These are phyloP conservation scores for Lodderomyces oxycetoniae DNA, from an alignment of 1,139 yeast genomes.

Conservation along the genomic window DNA sequence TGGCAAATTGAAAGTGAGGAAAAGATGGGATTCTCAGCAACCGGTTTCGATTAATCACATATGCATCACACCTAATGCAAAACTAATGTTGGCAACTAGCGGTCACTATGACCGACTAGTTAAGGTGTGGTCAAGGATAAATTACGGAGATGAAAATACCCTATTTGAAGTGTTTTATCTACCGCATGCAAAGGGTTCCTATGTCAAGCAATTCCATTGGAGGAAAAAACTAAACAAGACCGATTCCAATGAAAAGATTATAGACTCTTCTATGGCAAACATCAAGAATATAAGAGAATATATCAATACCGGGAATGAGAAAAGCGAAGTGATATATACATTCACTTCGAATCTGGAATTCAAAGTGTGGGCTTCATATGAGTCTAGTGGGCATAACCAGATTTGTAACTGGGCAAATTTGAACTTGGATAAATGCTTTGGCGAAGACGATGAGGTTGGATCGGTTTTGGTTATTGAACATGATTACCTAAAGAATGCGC, in stretches of 20 bases:
- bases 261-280: constrained; percentile 34
- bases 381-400: constrained; percentile 51
- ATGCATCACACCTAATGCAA: constrained; percentile 59
- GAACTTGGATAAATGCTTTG: constrained; percentile 32
- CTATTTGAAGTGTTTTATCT: constrained; percentile 69
- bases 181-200: constrained; percentile 49
- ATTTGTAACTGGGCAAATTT: constrained; percentile 58
- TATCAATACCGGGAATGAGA: constrained; percentile 25
- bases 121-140: constrained; percentile 74
- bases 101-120: constrained; percentile 61
- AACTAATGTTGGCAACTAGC: constrained; percentile 56
- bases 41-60: constrained; percentile 54
- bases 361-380: constrained; percentile 72
- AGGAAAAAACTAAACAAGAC: constrained; percentile 20
- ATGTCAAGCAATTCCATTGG: constrained; percentile 57
- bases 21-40: constrained; percentile 54
- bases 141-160: constrained; percentile 62
- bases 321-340: constrained; percentile 53
- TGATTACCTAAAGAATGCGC: constrained; percentile 29
- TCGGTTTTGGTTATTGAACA: constrained; percentile 55
- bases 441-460: constrained; percentile 12
- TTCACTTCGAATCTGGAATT: constrained; percentile 51
- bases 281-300: constrained; percentile 37
- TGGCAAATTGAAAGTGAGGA: constrained; percentile 31
- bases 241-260: constrained; percentile 4